Conservation (phyloP, 2,329 filamentous ascomycete genomes). For the Delphinella strobiligena region DNA sequence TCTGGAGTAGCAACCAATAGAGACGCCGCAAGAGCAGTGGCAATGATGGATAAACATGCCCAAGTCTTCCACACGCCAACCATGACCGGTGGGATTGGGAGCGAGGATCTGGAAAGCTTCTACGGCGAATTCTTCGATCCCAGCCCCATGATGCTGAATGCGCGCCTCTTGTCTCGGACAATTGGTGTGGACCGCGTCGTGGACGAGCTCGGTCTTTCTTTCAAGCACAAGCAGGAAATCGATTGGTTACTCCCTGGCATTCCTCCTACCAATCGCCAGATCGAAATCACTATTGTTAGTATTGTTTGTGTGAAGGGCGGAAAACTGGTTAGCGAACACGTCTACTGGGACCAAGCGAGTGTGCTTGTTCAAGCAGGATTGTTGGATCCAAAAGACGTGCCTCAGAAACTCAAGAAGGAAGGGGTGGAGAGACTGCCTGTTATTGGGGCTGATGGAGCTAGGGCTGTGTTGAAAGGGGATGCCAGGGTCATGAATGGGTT, state of each 20-base stretch:
- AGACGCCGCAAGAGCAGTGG: conserved; percentile 24
- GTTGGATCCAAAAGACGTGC: conserved; percentile 43
- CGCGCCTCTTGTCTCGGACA: conserved; percentile 46
- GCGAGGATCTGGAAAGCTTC: conserved; percentile 35
- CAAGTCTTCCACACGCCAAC: conserved; percentile 33
- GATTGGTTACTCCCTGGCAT: conserved; percentile 50
- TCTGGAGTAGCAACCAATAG: conserved; percentile 23
- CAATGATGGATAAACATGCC: conserved; percentile 25
- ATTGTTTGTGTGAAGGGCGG: conserved; percentile 44
- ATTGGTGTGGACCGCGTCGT: conserved; percentile 47
- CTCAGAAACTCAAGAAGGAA: conserved; percentile 30
- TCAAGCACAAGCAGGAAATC: conserved; percentile 44
- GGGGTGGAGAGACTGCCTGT: conserved; percentile 36
- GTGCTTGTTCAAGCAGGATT: conserved; percentile 48
- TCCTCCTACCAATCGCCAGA: conserved; percentile 41
- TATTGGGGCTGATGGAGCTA: conserved; percentile 32
- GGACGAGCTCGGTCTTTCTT: conserved; percentile 46
- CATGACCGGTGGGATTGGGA: conserved; percentile 33
- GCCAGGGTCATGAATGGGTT: conserved; percentile 32
- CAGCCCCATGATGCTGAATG: conserved; percentile 36
- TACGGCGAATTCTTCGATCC: conserved; percentile 46
- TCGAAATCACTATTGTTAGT: conserved; percentile 43
- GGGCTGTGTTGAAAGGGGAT: conserved; percentile 33
- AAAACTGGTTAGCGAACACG: conserved; percentile 43
- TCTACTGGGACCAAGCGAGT: conserved; percentile 52